Conservation (phyloP, 75 land plant species). For the Selaginella moellendorffii region DNA sequence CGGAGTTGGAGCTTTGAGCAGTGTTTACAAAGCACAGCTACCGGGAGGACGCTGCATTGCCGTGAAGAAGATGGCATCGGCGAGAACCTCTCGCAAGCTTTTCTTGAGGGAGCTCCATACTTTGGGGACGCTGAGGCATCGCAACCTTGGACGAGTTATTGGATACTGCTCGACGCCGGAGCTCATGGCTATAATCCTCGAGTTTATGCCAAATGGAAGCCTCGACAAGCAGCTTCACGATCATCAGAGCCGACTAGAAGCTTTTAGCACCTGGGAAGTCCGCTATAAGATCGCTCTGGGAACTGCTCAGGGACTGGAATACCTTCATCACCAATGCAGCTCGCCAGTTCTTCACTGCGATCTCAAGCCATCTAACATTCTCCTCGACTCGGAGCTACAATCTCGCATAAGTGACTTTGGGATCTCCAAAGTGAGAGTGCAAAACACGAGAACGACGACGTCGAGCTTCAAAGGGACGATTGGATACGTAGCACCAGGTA, state of each 20-base stretch:
- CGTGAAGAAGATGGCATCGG: not conserved
- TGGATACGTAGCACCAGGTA: conserved; percentile 1
- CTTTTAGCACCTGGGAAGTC: conserved; percentile 25
- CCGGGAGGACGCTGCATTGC: not conserved
- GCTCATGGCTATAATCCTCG: conserved; percentile 39
- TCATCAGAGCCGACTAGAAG: conserved; percentile 9
- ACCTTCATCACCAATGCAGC: conserved; percentile 8
- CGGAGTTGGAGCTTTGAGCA: not conserved
- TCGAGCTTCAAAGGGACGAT: not conserved
- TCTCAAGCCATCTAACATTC: not conserved
- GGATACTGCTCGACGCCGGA: conserved; percentile 31
- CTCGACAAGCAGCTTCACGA: conserved; percentile 31
- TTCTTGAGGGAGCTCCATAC: conserved; percentile 41
- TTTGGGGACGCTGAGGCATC: conserved; percentile 42
- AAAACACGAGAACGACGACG: not conserved
- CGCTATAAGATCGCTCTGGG: conserved; percentile 29
- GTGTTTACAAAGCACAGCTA: not conserved
- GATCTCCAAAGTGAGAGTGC: not conserved
- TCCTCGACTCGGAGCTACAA: not conserved
- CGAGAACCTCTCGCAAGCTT: not conserved
- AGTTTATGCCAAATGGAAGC: conserved; percentile 55
- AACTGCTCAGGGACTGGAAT: conserved; percentile 43
- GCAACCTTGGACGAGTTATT: conserved; percentile 48
- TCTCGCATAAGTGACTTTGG: not conserved
- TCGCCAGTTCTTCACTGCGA: not conserved